Conservation (phyloP, 495 filamentous ascomycete genomes). For the Monascus purpureus region DNA sequence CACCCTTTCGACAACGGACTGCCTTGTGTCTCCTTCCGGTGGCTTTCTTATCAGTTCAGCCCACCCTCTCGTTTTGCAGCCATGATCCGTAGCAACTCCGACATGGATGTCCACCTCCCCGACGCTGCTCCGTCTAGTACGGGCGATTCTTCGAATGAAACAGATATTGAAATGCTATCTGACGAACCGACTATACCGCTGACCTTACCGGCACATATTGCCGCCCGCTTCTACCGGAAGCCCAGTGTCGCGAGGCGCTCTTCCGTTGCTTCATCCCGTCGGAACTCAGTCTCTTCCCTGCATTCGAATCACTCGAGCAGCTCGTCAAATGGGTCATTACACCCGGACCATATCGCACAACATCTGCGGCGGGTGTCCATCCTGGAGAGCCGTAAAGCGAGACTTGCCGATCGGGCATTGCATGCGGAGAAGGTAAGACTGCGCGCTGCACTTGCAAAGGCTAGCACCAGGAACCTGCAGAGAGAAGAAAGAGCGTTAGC, state of each 20-base stretch:
- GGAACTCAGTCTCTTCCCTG: slow-evolving; percentile 77
- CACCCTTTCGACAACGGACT: too few relatives aligned
- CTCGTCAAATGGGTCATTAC: slow-evolving; percentile 47
- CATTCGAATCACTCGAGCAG: slow-evolving; percentile 60
- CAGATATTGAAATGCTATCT: slow-evolving; percentile 34
- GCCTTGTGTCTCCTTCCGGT: not conserved
- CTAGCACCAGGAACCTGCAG: slow-evolving; percentile 46
- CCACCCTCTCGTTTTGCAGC: slow-evolving; percentile 5
- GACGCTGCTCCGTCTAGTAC: slow-evolving; percentile 23
- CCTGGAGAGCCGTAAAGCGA: slow-evolving; percentile 81
- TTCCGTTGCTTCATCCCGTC: slow-evolving; percentile 73
- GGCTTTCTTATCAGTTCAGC: slow-evolving; percentile 10
- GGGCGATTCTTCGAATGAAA: slow-evolving; percentile 12
- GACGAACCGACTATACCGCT: slow-evolving; percentile 29
- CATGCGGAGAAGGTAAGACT: slow-evolving; percentile 96
- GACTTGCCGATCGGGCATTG: slow-evolving; percentile 81
- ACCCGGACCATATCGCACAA: slow-evolving; percentile 75
- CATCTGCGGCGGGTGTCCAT: slow-evolving; percentile 86
- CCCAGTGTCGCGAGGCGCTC: slow-evolving; percentile 59
- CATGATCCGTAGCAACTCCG: slow-evolving; percentile 35
- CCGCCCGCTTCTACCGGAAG: slow-evolving; percentile 70
- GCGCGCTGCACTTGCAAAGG: slow-evolving; percentile 74
- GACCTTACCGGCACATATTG: slow-evolving; percentile 68
- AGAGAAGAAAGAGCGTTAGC: slow-evolving; percentile 76
- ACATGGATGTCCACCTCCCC: slow-evolving; percentile 32